Percentiles rank a stretch among this genome's conserved stretches.
These are phyloP conservation scores for Candida dajiaensis DNA, from an alignment of 805 yeast species.

Conservation along the genomic window DNA sequence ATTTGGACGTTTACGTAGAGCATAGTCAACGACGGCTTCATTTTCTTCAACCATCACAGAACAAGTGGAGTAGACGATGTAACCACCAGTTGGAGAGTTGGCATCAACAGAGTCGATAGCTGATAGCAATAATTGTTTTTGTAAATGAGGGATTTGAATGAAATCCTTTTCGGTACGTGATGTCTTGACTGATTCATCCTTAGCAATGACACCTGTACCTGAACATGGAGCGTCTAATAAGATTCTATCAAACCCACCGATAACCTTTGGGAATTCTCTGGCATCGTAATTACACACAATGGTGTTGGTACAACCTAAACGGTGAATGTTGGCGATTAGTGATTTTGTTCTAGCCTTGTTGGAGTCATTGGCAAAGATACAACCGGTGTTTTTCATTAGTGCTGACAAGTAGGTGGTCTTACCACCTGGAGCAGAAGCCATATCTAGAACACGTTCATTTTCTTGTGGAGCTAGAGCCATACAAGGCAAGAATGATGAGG, in stretches of 20 bases:
- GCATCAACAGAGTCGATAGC: constrained; percentile 98
- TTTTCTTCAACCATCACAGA: constrained; percentile 98
- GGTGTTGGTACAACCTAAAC: constrained; percentile 94
- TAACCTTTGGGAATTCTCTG: constrained; percentile 94
- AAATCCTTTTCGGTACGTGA: constrained; percentile 95
- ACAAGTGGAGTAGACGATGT: constrained; percentile 95
- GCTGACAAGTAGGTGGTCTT: constrained; percentile 94
- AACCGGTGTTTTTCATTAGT: constrained; percentile 96
- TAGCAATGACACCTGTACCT: constrained; percentile 98
- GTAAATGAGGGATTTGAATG: constrained; percentile 93
- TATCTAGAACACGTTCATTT: constrained; percentile 89
- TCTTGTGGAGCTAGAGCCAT: constrained; percentile 98
- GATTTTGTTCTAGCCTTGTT: constrained; percentile 96
- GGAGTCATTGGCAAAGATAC: constrained; percentile 95
- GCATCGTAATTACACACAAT: constrained; percentile 98
- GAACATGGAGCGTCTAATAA: constrained; percentile 98
- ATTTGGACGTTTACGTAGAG: constrained; percentile 91
- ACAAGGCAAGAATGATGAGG: constrained; percentile 94
- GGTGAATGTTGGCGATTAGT: constrained; percentile 92
- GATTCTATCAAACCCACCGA: constrained; percentile 96
- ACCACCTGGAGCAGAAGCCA: constrained; percentile 99
- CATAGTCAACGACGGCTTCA: constrained; percentile 98
- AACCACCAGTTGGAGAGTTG: constrained; percentile 84
- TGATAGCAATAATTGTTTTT: constrained; percentile 84
- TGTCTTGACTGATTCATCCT: constrained; percentile 91